Evolutionary conservation across 2,329 filamentous ascomycete genomes (phyloP), one percentile per base, ranked within the genome.

Genomic region (Stachybotrys chartarum): DNA sequence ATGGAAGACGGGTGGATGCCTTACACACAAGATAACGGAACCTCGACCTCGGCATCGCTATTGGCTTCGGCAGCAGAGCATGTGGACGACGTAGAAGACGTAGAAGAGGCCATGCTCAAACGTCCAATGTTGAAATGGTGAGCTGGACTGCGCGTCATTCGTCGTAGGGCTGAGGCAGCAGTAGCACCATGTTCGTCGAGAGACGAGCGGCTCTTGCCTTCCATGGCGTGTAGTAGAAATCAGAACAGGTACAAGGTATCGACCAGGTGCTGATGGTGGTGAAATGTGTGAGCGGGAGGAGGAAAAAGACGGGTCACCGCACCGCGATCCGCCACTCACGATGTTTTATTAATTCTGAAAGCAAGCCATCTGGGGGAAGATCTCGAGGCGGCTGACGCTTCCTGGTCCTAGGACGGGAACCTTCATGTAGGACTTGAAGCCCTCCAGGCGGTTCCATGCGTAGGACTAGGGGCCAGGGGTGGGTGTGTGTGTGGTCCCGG

Each of bases 21-120:
- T 71, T 71, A 71, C 69, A 71, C 69, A 58, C 69, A 71, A 50
- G 65, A 63, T 54, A 24, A 4, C 24, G 24, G 24, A 4, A 56
- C 55, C 50, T 66, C 59, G 48, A 56, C 63, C 24, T 65, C 64
- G 55, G 61, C 39, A 60, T 56, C 51, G 54, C 56, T 45, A 56
- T 8, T 47, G n/a, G 10, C 7, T 17, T 47, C 45, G 10, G 24
- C 62, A 62, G 46, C 61, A 12, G 35, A 7, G 58, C 39, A 61
- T 62, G 51, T 60, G 6, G 48, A 30, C 30, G 50, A 16, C 3
- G 50, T 51, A 10, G 24, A 64, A 30, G 50, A 16, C 14, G 50
- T 51, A 10, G 24, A 64, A 30, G 68, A 70, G 47, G 64, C 63
- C 46, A 63, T 66, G 55, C 67, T 68, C 53, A 64, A 64, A 53